A percentile compares a stretch with the other conserved stretches of the same genome.
phyloP scores from a whole-genome alignment of 148 eudicot species.

The Nepenthes gracilis region DNA sequence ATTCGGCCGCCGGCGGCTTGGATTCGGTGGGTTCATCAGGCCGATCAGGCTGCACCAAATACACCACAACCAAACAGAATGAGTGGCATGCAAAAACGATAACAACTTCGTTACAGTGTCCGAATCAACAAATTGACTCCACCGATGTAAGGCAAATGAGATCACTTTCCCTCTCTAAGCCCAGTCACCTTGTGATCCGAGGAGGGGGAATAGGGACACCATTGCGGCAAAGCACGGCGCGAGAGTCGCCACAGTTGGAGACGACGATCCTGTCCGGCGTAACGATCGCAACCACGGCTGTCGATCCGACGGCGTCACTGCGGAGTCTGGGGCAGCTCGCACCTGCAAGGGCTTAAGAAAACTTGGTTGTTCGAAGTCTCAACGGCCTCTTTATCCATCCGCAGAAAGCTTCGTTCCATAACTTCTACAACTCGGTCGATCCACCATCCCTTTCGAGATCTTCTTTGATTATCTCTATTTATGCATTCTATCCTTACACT shows the following conservation, averaged over 20 bases:
- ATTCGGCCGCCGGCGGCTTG: too few species aligned
- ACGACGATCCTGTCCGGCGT: constrained; percentile 50
- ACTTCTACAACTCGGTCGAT: constrained; percentile 24
- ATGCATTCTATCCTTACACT: constrained; percentile 56
- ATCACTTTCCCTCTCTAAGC: too few species aligned
- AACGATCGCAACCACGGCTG: constrained; percentile 65
- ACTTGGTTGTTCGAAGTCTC: background rate
- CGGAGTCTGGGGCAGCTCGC: constrained; percentile 47
- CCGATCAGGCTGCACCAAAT: too few species aligned
- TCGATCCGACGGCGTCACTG: constrained; percentile 73
- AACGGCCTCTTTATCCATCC: constrained; percentile 48
- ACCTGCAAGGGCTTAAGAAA: constrained; percentile 26
- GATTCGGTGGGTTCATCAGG: too few species aligned
- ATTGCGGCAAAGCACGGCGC: constrained; percentile 63
- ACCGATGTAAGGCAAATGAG: too few species aligned
- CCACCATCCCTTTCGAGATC: constrained; percentile 26
- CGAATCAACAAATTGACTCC: too few species aligned
- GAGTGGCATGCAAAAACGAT: too few species aligned
- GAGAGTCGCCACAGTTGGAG: constrained; percentile 76
- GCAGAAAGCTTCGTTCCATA: constrained; percentile 30
- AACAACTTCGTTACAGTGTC: too few species aligned
- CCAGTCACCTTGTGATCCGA: constrained; percentile 57
- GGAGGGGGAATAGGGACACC: constrained; percentile 54
- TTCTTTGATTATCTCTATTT: constrained; percentile 32
- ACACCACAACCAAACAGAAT: too few species aligned